Conservation (phyloP, 176 grass and related monocot genomes). For the Cocos nucifera region DNA sequence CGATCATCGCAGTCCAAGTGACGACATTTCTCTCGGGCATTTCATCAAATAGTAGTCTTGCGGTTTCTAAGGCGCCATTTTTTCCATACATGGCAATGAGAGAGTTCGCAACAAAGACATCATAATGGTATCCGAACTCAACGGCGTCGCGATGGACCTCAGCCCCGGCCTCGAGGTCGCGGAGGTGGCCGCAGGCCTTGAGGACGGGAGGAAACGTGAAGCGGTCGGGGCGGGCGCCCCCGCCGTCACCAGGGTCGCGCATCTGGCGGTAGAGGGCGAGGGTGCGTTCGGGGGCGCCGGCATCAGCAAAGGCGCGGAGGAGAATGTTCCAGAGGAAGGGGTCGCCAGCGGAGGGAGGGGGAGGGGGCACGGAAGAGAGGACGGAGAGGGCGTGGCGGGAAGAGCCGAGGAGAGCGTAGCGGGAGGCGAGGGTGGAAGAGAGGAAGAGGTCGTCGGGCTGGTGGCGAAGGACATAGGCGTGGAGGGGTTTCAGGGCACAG, state of each 20-base stretch:
- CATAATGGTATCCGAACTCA: slow-evolving; percentile 2
- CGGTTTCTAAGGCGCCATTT: slow-evolving; percentile 2
- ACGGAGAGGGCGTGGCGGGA: slow-evolving; percentile 5
- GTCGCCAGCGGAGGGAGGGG: slow-evolving; percentile 1
- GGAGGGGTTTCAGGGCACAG: slow-evolving; percentile 11
- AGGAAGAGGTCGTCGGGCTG: slow-evolving; percentile 6
- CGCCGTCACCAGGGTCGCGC: not conserved
- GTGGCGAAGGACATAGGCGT: slow-evolving; percentile 17
- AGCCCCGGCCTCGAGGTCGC: slow-evolving; percentile 7
- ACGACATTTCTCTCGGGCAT: slow-evolving; percentile 18
- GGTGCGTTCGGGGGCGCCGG: not conserved
- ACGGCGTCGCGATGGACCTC: not conserved
- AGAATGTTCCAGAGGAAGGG: slow-evolving; percentile 14
- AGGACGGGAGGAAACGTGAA: slow-evolving; percentile 23
- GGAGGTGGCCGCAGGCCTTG: slow-evolving; percentile 18
- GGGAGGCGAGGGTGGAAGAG: slow-evolving; percentile 9
- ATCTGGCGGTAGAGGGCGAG: slow-evolving; percentile 14
- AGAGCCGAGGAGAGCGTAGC: slow-evolving; percentile 10
- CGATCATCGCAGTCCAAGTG: slow-evolving; percentile 19
- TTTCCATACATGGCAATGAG: slow-evolving; percentile 23
- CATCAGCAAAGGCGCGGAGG: slow-evolving; percentile 9
- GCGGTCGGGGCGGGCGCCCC: not conserved
- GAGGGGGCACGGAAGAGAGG: slow-evolving; percentile 18
- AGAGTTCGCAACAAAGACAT: slow-evolving; percentile 18
- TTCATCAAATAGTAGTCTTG: slow-evolving; percentile 15